Conservation (phyloP, 768 basidiomycete genomes). For the Auriscalpium microsporum region DNA sequence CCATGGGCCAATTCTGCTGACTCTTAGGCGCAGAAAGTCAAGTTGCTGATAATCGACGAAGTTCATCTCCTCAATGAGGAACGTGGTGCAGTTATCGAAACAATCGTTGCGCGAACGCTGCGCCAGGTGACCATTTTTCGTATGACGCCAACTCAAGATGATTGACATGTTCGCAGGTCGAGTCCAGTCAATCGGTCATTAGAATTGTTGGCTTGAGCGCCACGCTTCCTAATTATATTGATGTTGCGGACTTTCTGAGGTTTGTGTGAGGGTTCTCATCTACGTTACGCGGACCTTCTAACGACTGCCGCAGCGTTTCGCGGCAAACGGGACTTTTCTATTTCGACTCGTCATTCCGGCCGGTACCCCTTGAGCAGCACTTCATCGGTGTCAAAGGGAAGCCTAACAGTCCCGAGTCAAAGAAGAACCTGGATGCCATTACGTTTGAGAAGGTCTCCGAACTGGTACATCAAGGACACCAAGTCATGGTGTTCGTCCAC, state of each 20-base stretch:
- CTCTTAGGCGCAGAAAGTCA: conserved; percentile 55
- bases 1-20: background rate
- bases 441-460: conserved; percentile 87
- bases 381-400: conserved; percentile 93
- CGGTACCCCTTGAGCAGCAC: conserved; percentile 94
- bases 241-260: conserved; percentile 93
- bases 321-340: conserved; percentile 84
- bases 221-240: conserved; percentile 93
- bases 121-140: conserved; percentile 49
- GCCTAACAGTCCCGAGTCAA: conserved; percentile 58
- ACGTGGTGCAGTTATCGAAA: conserved; percentile 95
- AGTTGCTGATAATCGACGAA: conserved; percentile 94
- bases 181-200: conserved; percentile 92
- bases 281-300: background rate
- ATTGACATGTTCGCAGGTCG: conserved; percentile 49
- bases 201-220: conserved; percentile 95
- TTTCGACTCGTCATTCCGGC: conserved; percentile 96
- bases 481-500: conserved; percentile 99
- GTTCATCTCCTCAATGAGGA: conserved; percentile 96
- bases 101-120: conserved; percentile 92
- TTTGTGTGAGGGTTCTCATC: conserved; percentile 21
- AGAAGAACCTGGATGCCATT: conserved; percentile 80
- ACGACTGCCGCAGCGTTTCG: conserved; percentile 55
- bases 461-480: conserved; percentile 85
- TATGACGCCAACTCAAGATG: background rate